Base-by-base conservation (phyloP, 2,329 filamentous ascomycete species). In the Apiospora sp. region DNA sequence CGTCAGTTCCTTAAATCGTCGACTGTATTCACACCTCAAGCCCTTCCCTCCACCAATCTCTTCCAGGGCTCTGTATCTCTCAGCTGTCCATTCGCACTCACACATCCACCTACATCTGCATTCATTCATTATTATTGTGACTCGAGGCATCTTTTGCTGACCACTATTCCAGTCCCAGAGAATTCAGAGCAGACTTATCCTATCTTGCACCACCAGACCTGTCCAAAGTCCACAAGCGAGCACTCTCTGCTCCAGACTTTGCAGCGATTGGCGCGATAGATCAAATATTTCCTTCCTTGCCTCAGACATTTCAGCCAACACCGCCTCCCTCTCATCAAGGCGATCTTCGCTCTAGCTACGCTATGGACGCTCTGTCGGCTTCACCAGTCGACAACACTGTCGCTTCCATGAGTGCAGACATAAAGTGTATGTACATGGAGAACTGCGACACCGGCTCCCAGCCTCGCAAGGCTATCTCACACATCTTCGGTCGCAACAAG, bases 401-500 rank as follows among this genome's bases (percentile, higher is more conserved):
- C 13, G 69, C 75, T 27, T 64, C 76, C 19, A 71, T 74, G 64
- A 75, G 75, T 64, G 74, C 77, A 64, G 78, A 80, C 7, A 78
- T 81, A 19, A 79, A 77, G 34, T 92, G 90, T 77, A 87, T 90
- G 83, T 90, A 88, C 75, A 86, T 88, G 22, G 80, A 84, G 1
- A 84, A 88, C 73, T 92, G 91, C 78, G 86, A 88, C 67, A 92
- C 89, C 0, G 86, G 86, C 4, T 90, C 89, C 6, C 86, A 89
- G 71, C 87, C 88, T 34, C 90, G 94, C 68, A 96, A 96, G 82
- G 91, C 92, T 6, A 92, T 96, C 73, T 94, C 92, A 0, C 93
- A 96, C 78, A 89, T 95, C 71, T 96, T 96, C 76, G 94, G 94
- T 30, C 90, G 94, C 49, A 96, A 96, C 85, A 96, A 96, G 82